phyloP scores from a whole-genome alignment of 148 eudicot genomes.

The Chenopodium album region DNA sequence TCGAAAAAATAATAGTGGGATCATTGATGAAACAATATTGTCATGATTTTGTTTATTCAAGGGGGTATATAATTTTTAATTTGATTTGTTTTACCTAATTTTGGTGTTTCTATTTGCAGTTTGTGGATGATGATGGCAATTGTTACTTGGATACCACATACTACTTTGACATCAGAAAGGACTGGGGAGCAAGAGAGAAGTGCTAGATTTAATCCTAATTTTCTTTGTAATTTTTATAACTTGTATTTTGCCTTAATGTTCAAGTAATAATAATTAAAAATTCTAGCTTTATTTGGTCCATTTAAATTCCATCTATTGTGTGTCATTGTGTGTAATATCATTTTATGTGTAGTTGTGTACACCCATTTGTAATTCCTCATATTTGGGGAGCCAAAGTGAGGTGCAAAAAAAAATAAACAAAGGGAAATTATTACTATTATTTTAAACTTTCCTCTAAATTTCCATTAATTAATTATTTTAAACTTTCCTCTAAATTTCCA shows the following conservation, averaged over 20 bases:
- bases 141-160: slow-evolving; percentile 42
- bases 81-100: slow-evolving; percentile 1
- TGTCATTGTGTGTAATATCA: neutral
- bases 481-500: neutral
- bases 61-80: too few species aligned
- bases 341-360: neutral
- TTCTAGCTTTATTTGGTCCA: neutral
- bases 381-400: neutral
- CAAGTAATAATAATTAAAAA: slow-evolving; percentile 4
- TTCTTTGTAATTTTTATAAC: neutral
- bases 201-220: neutral
- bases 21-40: too few species aligned
- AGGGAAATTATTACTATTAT: neutral
- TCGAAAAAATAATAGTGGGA: too few species aligned
- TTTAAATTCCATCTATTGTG: neutral
- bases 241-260: neutral
- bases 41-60: neutral
- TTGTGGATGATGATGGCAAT: slow-evolving; percentile 47
- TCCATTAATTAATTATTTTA: too few species aligned
- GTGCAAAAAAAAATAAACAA: neutral
- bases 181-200: slow-evolving; percentile 38
- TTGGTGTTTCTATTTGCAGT: slow-evolving; percentile 26
- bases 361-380: neutral
- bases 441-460: neutral
- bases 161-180: slow-evolving; percentile 47